A percentile compares a stretch with the other conserved stretches of the same genome.
These are phyloP conservation scores for Xylaria curta DNA, from an alignment of 495 filamentous ascomycete species.

Conservation along the genomic window DNA sequence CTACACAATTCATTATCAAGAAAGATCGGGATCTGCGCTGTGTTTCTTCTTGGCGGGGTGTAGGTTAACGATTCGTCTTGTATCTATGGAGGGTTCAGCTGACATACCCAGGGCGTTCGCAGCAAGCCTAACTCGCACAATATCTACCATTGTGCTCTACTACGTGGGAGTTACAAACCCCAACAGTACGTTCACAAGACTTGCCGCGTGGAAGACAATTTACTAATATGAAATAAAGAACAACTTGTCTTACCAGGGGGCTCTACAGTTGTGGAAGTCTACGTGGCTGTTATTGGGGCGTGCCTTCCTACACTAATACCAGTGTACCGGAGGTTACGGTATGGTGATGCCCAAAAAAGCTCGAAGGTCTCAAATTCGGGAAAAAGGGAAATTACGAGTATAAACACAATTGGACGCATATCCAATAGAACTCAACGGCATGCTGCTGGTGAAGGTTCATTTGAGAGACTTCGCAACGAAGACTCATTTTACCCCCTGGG, in stretches of 20 bases:
- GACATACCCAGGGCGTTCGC: neutral
- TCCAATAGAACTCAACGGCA: neutral
- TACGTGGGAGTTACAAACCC: neutral
- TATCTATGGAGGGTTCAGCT: neutral
- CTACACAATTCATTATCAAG: neutral
- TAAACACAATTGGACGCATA: neutral
- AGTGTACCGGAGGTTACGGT: constrained; percentile 23
- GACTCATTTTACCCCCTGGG: neutral
- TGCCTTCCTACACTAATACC: constrained; percentile 26
- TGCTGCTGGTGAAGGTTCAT: neutral
- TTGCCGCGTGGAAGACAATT: neutral
- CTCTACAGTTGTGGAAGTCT: constrained; percentile 22
- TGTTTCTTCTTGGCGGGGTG: neutral
- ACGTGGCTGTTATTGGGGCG: constrained; percentile 25
- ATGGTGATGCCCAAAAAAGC: neutral
- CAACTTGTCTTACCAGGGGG: neutral
- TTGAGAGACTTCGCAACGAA: neutral
- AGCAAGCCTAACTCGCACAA: neutral
- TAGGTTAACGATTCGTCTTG: neutral
- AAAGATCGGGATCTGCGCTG: neutral
- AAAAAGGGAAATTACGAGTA: neutral
- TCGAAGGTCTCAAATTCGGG: neutral
- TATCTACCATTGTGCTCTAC: neutral
- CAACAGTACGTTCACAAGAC: neutral
- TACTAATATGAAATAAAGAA: constrained; percentile 8